These are phyloP conservation scores for Coemansia sp. DNA, from an alignment of 192 early-diverging fungal genomes.

Conservation along the genomic window DNA sequence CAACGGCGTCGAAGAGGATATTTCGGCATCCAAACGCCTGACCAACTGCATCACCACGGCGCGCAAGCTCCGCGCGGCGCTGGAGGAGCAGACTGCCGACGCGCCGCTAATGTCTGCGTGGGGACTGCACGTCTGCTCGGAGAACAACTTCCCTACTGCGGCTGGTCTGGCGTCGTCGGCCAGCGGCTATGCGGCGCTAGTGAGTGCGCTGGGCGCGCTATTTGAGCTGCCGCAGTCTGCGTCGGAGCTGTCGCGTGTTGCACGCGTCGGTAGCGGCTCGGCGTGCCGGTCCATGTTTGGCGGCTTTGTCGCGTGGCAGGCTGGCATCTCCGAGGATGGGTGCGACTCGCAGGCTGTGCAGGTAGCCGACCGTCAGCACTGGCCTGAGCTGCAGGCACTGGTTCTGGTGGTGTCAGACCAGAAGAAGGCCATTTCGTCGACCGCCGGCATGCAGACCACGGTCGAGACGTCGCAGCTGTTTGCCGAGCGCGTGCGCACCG, in stretches of 20 bases:
- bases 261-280: conserved; percentile 93
- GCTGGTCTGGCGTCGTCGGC: conserved; percentile 97
- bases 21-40: conserved; percentile 76
- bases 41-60: conserved; percentile 77
- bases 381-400: conserved; percentile 94
- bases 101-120: conserved; percentile 55
- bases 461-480: conserved; percentile 87
- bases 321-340: conserved; percentile 78
- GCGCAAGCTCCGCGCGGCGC: conserved; percentile 62
- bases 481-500: conserved; percentile 71
- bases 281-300: conserved; percentile 97
- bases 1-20: conserved; percentile 86
- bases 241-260: conserved; percentile 81
- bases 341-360: conserved; percentile 86
- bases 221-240: conserved; percentile 67
- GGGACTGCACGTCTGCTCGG: conserved; percentile 85
- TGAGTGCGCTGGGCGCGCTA: conserved; percentile 72
- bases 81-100: conserved; percentile 55
- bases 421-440: conserved; percentile 87
- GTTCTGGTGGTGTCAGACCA: conserved; percentile 91
- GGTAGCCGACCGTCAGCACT: conserved; percentile 84
- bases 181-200: conserved; percentile 91
- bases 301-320: conserved; percentile 98
- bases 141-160: conserved; percentile 99
- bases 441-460: conserved; percentile 96